Evolutionary conservation across 768 basidiomycete species (phyloP).

Genomic region (Steccherinum ochraceum): DNA sequence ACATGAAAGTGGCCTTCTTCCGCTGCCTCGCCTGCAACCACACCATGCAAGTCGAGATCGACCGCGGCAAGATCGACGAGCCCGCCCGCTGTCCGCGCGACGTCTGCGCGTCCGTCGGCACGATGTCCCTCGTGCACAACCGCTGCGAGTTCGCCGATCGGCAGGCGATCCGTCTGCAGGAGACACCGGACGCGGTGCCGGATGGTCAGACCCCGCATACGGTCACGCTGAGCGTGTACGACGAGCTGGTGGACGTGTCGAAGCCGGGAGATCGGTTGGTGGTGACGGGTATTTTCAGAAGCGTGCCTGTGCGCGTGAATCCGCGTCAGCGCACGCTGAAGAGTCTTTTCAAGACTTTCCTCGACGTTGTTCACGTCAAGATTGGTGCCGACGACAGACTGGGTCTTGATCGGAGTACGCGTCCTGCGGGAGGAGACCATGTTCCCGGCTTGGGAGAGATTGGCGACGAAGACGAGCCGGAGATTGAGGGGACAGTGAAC

Average conservation of each 20-base stretch:
- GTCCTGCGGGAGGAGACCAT: conserved; percentile 62
- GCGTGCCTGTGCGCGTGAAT: conserved; percentile 92
- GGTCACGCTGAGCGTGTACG: conserved; percentile 94
- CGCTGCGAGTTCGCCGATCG: conserved; percentile 94
- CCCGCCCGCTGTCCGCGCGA: conserved; percentile 90
- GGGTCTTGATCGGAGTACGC: conserved; percentile 74
- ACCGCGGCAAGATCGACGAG: conserved; percentile 96
- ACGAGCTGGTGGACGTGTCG: conserved; percentile 93
- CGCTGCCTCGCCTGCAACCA: conserved; percentile 93
- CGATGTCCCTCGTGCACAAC: conserved; percentile 95
- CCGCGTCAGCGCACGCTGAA: conserved; percentile 88
- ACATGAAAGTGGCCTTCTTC: conserved; percentile 99
- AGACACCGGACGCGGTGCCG: conserved; percentile 96
- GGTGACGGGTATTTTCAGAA: conserved; percentile 91
- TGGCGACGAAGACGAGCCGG: conserved; percentile 50
- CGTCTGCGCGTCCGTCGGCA: conserved; percentile 80
- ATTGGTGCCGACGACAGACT: conserved; percentile 60
- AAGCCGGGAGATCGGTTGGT: conserved; percentile 93
- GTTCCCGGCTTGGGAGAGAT: conserved; percentile 63
- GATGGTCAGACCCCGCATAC: conserved; percentile 99
- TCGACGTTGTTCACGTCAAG: conserved; percentile 91
- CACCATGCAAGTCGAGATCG: conserved; percentile 95
- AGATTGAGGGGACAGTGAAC: conserved; percentile 40
- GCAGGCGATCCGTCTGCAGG: conserved; percentile 92
- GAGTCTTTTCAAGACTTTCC: conserved; percentile 94